Conservation (phyloP, 2,329 filamentous ascomycete genomes). For the Aspergillus awamori region DNA sequence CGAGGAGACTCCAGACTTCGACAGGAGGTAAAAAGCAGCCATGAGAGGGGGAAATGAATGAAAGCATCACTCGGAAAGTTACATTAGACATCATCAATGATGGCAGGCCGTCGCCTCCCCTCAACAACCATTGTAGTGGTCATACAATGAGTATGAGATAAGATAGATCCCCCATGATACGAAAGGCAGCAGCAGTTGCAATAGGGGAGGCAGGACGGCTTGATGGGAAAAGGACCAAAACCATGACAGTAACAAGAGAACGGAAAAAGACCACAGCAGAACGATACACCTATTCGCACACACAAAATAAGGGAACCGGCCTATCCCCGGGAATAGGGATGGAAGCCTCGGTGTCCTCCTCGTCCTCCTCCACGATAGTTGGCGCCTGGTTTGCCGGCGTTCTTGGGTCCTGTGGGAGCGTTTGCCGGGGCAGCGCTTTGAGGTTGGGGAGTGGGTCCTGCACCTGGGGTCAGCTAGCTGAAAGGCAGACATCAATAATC, state of each 20-base stretch:
- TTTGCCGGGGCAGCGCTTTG: conserved; percentile 68
- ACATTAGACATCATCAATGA: conserved; percentile 16
- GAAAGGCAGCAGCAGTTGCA: not conserved
- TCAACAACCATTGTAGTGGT: not conserved
- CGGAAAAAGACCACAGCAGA: conserved; percentile 1
- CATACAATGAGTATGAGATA: not conserved
- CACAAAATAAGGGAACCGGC: not conserved
- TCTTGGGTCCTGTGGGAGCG: conserved; percentile 93
- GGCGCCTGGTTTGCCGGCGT: conserved; percentile 84
- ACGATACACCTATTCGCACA: not conserved
- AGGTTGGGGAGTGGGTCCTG: conserved; percentile 47
- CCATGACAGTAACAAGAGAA: not conserved
- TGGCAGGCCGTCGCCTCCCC: not conserved
- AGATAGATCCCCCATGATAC: not conserved
- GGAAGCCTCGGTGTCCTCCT: conserved; percentile 72
- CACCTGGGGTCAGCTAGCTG: conserved; percentile 37
- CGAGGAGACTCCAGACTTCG: not conserved
- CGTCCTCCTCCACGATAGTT: conserved; percentile 92
- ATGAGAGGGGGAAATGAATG: not conserved
- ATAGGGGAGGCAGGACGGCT: not conserved
- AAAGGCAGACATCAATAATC: not conserved
- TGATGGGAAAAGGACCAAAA: conserved; percentile 8
- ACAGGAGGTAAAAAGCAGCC: not conserved
- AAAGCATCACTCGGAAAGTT: conserved; percentile 9
- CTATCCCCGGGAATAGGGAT: conserved; percentile 67